Conservation (phyloP, 306 rosid species). For the Citrullus colocynthis region DNA sequence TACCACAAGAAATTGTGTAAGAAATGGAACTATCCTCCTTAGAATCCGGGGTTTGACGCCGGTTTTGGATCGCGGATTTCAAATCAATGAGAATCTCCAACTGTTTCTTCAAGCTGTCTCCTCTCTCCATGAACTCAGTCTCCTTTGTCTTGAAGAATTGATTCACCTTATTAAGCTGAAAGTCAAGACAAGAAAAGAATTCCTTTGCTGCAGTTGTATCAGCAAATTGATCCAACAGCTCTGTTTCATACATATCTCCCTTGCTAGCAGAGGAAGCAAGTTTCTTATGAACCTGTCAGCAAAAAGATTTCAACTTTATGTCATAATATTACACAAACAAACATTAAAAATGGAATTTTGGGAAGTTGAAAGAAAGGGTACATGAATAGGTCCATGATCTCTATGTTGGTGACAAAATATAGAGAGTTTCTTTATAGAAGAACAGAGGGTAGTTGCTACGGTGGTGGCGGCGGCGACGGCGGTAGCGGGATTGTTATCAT, state of each 20-base stretch:
- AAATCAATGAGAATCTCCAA: slow-evolving; percentile 64
- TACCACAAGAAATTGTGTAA: slow-evolving; percentile 75
- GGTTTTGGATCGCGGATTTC: slow-evolving; percentile 44
- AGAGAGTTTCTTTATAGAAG: slow-evolving; percentile 44
- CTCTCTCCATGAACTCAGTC: slow-evolving; percentile 75
- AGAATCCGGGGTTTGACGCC: slow-evolving; percentile 28
- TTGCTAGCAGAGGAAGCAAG: slow-evolving; percentile 64
- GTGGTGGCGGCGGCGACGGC: slow-evolving; percentile 12
- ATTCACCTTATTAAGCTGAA: slow-evolving; percentile 82
- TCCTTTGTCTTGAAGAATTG: slow-evolving; percentile 67
- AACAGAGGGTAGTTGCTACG: slow-evolving; percentile 31
- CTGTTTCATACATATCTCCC: slow-evolving; percentile 87
- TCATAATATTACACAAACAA: neutral
- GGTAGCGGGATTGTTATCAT: slow-evolving; percentile 1
- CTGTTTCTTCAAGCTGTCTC: slow-evolving; percentile 72
- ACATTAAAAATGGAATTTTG: neutral
- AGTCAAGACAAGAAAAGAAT: slow-evolving; percentile 75
- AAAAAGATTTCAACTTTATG: neutral
- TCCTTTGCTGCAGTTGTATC: slow-evolving; percentile 71
- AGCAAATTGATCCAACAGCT: slow-evolving; percentile 66
- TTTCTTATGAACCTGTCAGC: slow-evolving; percentile 65
- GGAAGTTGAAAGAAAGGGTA: slow-evolving; percentile 19
- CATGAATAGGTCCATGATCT: slow-evolving; percentile 87
- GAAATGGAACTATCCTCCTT: slow-evolving; percentile 77
- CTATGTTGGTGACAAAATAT: slow-evolving; percentile 46